Evolutionary conservation across 2,329 filamentous ascomycete genomes (phyloP).

Genomic region (Aspergillus eucalypticola): DNA sequence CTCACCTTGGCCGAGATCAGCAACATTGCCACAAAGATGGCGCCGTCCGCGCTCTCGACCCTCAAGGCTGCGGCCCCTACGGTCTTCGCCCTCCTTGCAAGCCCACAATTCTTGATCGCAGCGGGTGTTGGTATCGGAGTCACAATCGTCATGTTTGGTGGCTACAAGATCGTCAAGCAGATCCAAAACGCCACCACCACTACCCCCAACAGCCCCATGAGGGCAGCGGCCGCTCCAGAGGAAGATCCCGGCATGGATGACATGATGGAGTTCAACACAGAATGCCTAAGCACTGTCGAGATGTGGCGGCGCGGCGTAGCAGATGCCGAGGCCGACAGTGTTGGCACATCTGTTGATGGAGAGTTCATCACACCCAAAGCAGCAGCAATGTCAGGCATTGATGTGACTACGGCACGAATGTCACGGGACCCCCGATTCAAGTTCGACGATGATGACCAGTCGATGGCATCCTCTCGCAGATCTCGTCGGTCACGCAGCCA

Average conservation of each 20-base stretch:
- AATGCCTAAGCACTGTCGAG: constrained; percentile 59
- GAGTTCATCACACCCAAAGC: constrained; percentile 66
- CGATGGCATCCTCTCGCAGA: constrained; percentile 38
- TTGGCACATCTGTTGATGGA: constrained; percentile 64
- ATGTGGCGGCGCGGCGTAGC: constrained; percentile 65
- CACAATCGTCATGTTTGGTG: constrained; percentile 93
- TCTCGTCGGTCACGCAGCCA: constrained; percentile 35
- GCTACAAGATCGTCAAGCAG: constrained; percentile 95
- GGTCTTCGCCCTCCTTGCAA: constrained; percentile 81
- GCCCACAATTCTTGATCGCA: constrained; percentile 92
- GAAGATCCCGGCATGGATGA: constrained; percentile 52
- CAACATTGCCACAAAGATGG: constrained; percentile 77
- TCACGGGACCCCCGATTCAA: constrained; percentile 37
- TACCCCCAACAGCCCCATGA: neutral
- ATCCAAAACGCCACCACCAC: constrained; percentile 53
- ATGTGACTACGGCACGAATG: constrained; percentile 35
- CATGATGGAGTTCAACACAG: constrained; percentile 55
- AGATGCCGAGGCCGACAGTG: constrained; percentile 55
- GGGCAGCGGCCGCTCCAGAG: constrained; percentile 7
- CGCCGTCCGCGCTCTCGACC: constrained; percentile 71
- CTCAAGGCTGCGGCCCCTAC: constrained; percentile 81
- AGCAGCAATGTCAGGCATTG: constrained; percentile 48
- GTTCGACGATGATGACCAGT: constrained; percentile 34
- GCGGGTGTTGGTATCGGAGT: constrained; percentile 85
- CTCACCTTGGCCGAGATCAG: constrained; percentile 90